Conservation (phyloP, 768 basidiomycete genomes). For the Mrakia hoshinonis region DNA sequence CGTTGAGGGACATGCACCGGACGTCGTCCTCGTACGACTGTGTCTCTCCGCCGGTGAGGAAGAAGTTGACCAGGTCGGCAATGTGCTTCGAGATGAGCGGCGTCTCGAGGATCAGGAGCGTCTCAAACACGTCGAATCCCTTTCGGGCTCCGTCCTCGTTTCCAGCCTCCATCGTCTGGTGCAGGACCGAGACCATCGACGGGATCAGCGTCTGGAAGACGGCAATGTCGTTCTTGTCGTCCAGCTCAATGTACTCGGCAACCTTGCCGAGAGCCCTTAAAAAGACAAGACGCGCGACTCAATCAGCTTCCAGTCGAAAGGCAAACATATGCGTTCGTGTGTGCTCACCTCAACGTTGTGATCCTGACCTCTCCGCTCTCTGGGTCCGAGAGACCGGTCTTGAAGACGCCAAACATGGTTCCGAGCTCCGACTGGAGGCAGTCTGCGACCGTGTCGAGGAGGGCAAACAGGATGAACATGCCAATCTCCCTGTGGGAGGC, state of each 20-base stretch:
- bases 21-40: conserved; percentile 64
- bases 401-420: conserved; percentile 74
- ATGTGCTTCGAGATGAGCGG: conserved; percentile 87
- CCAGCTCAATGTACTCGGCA: conserved; percentile 80
- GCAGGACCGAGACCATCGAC: conserved; percentile 77
- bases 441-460: conserved; percentile 84
- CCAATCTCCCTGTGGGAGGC: conserved; percentile 83
- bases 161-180: conserved; percentile 64
- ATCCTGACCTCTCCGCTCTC: conserved; percentile 84
- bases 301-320: too few species aligned
- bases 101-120: conserved; percentile 86
- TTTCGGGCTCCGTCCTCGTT: conserved; percentile 78
- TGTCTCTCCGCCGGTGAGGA: conserved; percentile 74
- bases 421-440: conserved; percentile 62
- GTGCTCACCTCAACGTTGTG: conserved; percentile 67
- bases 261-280: conserved; percentile 67
- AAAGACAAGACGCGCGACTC: background rate
- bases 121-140: conserved; percentile 91
- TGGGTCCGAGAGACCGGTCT: conserved; percentile 61
- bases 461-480: conserved; percentile 66
- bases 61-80: conserved; percentile 76
- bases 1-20: conserved; percentile 82
- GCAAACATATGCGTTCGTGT: too few species aligned
- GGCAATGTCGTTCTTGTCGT: conserved; percentile 80
- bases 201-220: conserved; percentile 81